phyloP scores from a whole-genome alignment of 805 yeast genomes.

The Ogataea pignaliae region DNA sequence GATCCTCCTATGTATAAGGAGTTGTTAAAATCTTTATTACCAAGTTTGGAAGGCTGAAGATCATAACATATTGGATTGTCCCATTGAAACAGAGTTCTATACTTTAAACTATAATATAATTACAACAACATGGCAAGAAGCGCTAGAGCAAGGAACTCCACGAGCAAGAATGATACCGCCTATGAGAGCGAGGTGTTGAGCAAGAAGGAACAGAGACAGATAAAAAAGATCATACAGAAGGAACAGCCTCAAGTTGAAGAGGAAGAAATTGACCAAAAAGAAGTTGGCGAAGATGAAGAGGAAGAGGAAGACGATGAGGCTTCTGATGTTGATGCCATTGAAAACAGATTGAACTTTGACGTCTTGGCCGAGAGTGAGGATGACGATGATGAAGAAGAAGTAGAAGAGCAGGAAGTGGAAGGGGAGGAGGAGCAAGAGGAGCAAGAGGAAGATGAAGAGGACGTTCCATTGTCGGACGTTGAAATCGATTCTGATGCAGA shows the following conservation, averaged over 20 bases:
- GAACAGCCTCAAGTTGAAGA: constrained; percentile 26
- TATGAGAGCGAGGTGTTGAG: constrained; percentile 51
- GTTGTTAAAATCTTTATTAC: too few relatives aligned
- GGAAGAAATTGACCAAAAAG: constrained; percentile 31
- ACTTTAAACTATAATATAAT: neutral
- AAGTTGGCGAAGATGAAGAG: constrained; percentile 33
- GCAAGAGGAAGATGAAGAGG: constrained; percentile 54
- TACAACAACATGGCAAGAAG: constrained; percentile 10
- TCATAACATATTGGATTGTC: too few relatives aligned
- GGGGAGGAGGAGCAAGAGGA: constrained; percentile 34
- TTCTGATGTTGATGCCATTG: constrained; percentile 18
- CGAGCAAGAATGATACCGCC: constrained; percentile 25
- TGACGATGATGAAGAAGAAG: constrained; percentile 30
- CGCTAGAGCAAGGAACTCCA: constrained; percentile 12
- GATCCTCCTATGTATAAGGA: too few relatives aligned
- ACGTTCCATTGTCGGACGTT: constrained; percentile 83
- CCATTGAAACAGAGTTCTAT: neutral
- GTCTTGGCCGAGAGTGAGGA: constrained; percentile 23
- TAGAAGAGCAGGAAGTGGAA: constrained; percentile 13
- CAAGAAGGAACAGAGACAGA: constrained; percentile 47
- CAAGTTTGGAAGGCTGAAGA: too few relatives aligned
- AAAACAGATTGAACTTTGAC: constrained; percentile 20
- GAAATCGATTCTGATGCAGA: constrained; percentile 94
- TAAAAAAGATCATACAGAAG: constrained; percentile 20
- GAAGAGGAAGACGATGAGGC: constrained; percentile 40